These are phyloP conservation scores for Penicillium sp. DNA, from an alignment of 2,329 filamentous ascomycete genomes.

Conservation along the genomic window DNA sequence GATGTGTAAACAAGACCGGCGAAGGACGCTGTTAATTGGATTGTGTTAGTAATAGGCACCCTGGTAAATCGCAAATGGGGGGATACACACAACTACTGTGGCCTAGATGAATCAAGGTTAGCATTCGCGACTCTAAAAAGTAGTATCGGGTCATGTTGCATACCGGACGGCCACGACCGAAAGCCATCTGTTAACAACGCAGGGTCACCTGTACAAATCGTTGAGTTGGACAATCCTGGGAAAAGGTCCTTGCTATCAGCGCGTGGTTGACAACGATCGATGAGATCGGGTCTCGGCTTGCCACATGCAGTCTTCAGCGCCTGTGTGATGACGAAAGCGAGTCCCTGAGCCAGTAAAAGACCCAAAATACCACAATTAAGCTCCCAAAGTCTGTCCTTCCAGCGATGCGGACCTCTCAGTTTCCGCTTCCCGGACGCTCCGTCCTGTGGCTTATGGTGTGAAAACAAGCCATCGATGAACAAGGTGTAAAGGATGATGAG, in stretches of 20 bases:
- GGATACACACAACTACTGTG: slow-evolving; percentile 53
- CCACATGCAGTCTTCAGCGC: slow-evolving; percentile 60
- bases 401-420: slow-evolving; percentile 49
- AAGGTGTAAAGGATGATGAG: slow-evolving; percentile 59
- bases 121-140: not conserved
- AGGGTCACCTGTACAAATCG: slow-evolving; percentile 54
- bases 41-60: slow-evolving; percentile 18
- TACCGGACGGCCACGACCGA: slow-evolving; percentile 58
- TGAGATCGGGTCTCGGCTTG: slow-evolving; percentile 61
- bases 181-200: slow-evolving; percentile 59
- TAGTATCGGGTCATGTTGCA: not conserved
- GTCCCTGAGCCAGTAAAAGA: slow-evolving; percentile 53
- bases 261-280: slow-evolving; percentile 53
- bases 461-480: slow-evolving; percentile 59
- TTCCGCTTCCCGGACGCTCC: slow-evolving; percentile 39
- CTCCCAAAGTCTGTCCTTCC: slow-evolving; percentile 61
- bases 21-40: slow-evolving; percentile 50
- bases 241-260: slow-evolving; percentile 37
- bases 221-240: slow-evolving; percentile 46
- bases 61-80: not conserved
- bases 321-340: slow-evolving; percentile 59
- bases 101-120: slow-evolving; percentile 24
- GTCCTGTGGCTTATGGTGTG: slow-evolving; percentile 46
- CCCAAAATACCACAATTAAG: slow-evolving; percentile 61
- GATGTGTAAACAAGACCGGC: slow-evolving; percentile 61